Conservation (phyloP, 257 asterid genomes). For the Vinca minor region DNA sequence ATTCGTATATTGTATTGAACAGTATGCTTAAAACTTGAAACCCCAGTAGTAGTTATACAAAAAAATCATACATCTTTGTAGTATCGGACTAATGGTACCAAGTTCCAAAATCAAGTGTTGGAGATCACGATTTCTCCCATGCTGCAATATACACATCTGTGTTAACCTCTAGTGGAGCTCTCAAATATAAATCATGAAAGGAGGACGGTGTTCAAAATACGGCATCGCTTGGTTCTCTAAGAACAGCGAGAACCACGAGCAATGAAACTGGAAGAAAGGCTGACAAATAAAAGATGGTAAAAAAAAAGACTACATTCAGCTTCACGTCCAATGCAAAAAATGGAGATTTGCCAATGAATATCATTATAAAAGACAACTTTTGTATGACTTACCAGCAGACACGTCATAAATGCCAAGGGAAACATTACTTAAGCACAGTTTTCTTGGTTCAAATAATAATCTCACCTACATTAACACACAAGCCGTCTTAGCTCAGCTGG, state of each 20-base stretch:
- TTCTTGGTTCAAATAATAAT: conserved; percentile 83
- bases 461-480: conserved; percentile 70
- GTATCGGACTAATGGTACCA: neutral
- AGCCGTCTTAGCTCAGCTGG: too few species aligned
- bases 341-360: neutral
- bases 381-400: conserved; percentile 52
- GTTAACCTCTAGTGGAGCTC: neutral
- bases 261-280: conserved; percentile 79
- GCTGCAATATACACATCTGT: neutral
- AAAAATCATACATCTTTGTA: neutral
- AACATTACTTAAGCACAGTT: conserved; percentile 52
- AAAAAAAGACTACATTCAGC: conserved; percentile 14
- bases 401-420: conserved; percentile 59
- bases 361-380: conserved; percentile 1
- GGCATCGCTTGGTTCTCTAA: conserved; percentile 23
- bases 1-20: too few species aligned
- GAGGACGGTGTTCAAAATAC: too few species aligned
- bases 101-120: too few species aligned
- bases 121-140: too few species aligned
- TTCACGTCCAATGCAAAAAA: conserved; percentile 13
- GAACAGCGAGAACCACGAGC: conserved; percentile 82
- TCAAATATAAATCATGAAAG: neutral
- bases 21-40: too few species aligned
- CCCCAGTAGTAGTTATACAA: neutral
- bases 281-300: conserved; percentile 17